A percentile compares a stretch with the other conserved stretches of the same genome.
These are phyloP conservation scores for Leptodontidium sp. DNA, from an alignment of 2,329 filamentous ascomycete species.

Conservation along the genomic window DNA sequence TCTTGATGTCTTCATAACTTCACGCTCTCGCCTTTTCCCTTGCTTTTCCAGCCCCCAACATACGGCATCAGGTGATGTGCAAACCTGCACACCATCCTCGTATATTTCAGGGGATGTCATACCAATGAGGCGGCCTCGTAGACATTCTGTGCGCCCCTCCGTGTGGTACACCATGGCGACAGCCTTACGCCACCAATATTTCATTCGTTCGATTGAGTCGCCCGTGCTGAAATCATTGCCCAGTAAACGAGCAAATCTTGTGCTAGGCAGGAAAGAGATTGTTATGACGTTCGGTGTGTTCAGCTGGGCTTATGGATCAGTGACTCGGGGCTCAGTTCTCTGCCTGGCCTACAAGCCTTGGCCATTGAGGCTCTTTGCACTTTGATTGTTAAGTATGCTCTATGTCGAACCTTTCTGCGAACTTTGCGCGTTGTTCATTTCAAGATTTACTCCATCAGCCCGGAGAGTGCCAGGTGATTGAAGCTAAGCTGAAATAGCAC, in stretches of 20 bases:
- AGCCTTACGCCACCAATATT: conserved; percentile 6
- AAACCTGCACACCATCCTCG: conserved; percentile 6
- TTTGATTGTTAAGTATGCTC: conserved; percentile 5
- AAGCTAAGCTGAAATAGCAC: not conserved
- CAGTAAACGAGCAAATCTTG: not conserved
- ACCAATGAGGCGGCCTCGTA: not conserved
- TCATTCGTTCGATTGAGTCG: conserved; percentile 16
- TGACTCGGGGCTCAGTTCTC: not conserved
- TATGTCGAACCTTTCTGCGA: not conserved
- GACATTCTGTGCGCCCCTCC: not conserved
- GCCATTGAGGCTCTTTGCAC: conserved; percentile 11
- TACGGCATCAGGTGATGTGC: not conserved
- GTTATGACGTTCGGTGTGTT: conserved; percentile 13
- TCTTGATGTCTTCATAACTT: too few species aligned
- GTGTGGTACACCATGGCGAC: conserved; percentile 1
- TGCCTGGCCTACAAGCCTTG: not conserved
- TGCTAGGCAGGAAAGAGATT: not conserved
- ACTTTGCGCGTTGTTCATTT: not conserved
- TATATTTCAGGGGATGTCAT: not conserved
- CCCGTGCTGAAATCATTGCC: not conserved
- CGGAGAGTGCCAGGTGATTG: not conserved
- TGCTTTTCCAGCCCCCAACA: not conserved
- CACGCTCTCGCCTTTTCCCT: too few species aligned
- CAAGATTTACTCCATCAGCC: not conserved
- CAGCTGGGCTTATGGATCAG: conserved; percentile 1